Evolutionary conservation across 257 asterid genomes (phyloP).

Genomic region (Scutellaria barbata): DNA sequence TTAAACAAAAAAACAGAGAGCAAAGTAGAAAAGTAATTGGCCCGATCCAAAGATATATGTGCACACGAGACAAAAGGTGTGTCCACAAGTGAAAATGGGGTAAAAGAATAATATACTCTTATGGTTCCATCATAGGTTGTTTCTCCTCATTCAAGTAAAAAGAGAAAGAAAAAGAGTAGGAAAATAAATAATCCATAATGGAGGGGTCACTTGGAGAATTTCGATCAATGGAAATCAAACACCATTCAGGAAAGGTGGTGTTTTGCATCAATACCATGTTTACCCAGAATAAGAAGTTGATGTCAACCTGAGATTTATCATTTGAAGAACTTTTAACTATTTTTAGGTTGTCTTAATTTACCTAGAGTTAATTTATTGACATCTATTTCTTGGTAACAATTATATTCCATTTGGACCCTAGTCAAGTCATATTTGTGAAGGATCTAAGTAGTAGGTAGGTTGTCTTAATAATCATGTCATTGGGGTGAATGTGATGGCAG

Average conservation of each 20-base stretch:
- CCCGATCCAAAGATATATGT: conserved; percentile 19
- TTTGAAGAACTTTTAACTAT: conserved; percentile 5
- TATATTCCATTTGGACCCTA: neutral
- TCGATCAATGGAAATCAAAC: conserved; percentile 36
- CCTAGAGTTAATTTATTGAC: neutral
- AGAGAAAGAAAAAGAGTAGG: neutral
- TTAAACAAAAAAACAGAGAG: no score
- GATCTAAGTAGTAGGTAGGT: neutral
- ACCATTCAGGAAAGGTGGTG: conserved; percentile 21
- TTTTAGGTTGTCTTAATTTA: conserved; percentile 12
- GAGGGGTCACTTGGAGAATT: conserved; percentile 37
- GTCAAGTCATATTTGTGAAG: neutral
- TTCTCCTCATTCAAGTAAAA: conserved; percentile 39
- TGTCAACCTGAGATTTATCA: conserved; percentile 17
- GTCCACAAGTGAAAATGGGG: conserved; percentile 35
- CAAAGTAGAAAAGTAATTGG: neutral
- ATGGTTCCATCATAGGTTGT: conserved; percentile 41
- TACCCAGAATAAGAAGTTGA: conserved; percentile 34
- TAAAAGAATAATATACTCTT: conserved; percentile 29
- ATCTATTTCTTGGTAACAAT: neutral
- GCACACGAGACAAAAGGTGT: conserved; percentile 13
- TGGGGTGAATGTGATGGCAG: neutral
- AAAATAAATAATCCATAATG: conserved; percentile 27
- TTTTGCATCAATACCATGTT: conserved; percentile 28
- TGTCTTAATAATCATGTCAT: no score